Evolutionary conservation across 2,329 filamentous ascomycete species (phyloP).

Genomic region (Pleoardoris graminearum): DNA sequence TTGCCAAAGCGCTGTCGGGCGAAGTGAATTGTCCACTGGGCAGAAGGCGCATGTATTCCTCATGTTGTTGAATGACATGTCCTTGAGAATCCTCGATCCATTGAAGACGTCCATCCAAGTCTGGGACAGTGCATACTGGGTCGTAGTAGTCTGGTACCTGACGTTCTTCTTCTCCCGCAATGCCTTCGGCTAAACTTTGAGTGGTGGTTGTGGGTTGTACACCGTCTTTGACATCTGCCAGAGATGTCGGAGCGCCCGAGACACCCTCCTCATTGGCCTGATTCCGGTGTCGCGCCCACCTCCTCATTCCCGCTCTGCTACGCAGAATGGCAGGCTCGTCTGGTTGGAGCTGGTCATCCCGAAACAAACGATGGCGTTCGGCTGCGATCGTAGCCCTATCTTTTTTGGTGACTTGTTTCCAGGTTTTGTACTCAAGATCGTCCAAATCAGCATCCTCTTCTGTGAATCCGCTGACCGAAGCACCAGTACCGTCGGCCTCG

Average conservation of each 20-base stretch:
- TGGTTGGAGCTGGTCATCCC: constrained; percentile 77
- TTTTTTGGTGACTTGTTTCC: constrained; percentile 99
- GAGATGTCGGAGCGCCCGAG: constrained; percentile 54
- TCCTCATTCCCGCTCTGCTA: constrained; percentile 84
- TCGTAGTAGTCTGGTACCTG: constrained; percentile 96
- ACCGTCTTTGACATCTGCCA: constrained; percentile 51
- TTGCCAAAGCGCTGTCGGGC: constrained; percentile 72
- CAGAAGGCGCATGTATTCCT: constrained; percentile 79
- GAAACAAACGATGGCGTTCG: constrained; percentile 84
- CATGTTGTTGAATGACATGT: constrained; percentile 82
- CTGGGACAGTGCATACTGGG: constrained; percentile 79
- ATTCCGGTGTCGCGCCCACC: constrained; percentile 79
- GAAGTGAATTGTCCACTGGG: constrained; percentile 75
- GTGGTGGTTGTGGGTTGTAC: constrained; percentile 56
- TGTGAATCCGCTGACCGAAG: constrained; percentile 69
- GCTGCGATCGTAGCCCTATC: constrained; percentile 85
- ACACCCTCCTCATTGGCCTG: constrained; percentile 55
- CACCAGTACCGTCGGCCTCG: constrained; percentile 76
- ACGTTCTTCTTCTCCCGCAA: constrained; percentile 77
- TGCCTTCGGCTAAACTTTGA: constrained; percentile 91
- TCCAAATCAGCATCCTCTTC: constrained; percentile 83
- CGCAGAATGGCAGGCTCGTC: constrained; percentile 88
- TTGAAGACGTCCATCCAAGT: constrained; percentile 74
- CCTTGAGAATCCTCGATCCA: constrained; percentile 92
- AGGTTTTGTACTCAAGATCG: constrained; percentile 89